These are phyloP conservation scores for Emergomyces pasteurianus DNA, from an alignment of 2,329 filamentous ascomycete species.

Conservation along the genomic window DNA sequence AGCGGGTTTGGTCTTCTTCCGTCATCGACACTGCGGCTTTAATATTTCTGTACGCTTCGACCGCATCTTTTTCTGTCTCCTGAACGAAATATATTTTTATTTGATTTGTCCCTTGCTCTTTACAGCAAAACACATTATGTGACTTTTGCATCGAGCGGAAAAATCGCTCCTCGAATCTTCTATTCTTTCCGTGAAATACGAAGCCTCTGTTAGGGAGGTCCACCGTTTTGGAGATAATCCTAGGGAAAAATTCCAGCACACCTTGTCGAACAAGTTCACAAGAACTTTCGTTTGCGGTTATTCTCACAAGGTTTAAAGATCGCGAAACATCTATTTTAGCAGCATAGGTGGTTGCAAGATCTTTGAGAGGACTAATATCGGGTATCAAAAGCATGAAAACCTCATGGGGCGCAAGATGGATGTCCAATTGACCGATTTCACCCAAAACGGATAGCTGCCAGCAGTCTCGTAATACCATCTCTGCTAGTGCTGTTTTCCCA, in stretches of 20 bases:
- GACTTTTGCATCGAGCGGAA: constrained; percentile 23
- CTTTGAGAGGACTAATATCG: constrained; percentile 25
- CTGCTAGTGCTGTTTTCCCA: constrained; percentile 22
- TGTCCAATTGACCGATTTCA: constrained; percentile 27
- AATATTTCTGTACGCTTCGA: constrained; percentile 24
- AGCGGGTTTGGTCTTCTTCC: constrained; percentile 14
- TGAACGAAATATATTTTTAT: constrained; percentile 23
- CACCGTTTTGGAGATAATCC: constrained; percentile 21
- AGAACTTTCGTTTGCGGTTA: constrained; percentile 22
- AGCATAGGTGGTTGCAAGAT: constrained; percentile 23
- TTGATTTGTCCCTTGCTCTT: constrained; percentile 9
- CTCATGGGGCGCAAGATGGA: constrained; percentile 18
- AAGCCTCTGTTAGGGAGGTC: constrained; percentile 12
- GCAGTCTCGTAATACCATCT: constrained; percentile 28
- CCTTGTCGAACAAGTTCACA: constrained; percentile 25
- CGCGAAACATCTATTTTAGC: constrained; percentile 27
- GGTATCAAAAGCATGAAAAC: constrained; percentile 23
- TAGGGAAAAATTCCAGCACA: constrained; percentile 19
- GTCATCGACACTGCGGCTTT: constrained; percentile 19
- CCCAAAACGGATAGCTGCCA: constrained; percentile 24
- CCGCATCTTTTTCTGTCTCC: constrained; percentile 20
- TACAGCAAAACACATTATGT: constrained; percentile 21
- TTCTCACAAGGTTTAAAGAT: constrained; percentile 22
- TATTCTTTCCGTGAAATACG: constrained; percentile 8
- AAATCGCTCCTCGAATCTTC: constrained; percentile 16